These are phyloP conservation scores for Euclidium syriacum DNA, from an alignment of 345 rosid genomes.

Conservation along the genomic window DNA sequence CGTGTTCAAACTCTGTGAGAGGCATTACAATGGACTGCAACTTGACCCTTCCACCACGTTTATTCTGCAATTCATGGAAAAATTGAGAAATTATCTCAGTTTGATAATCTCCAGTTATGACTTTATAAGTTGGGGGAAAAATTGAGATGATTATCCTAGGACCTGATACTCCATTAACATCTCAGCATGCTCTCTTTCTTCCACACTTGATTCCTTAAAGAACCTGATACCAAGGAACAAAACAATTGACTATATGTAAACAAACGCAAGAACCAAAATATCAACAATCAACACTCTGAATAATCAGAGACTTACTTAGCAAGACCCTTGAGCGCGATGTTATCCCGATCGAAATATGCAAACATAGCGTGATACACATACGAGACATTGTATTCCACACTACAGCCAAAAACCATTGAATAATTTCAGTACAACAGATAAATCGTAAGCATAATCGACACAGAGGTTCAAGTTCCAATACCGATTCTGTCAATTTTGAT, in stretches of 20 bases:
- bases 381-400: conserved; percentile 92
- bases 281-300: background rate
- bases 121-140: background rate
- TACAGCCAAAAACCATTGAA: conserved; percentile 17
- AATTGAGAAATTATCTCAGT: background rate
- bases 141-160: background rate
- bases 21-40: conserved; percentile 68
- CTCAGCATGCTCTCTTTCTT: conserved; percentile 96
- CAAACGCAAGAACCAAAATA: background rate
- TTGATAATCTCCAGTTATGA: background rate
- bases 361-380: conserved; percentile 89
- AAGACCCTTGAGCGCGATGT: conserved; percentile 81
- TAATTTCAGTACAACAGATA: background rate
- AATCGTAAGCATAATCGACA: background rate
- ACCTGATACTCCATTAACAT: conserved; percentile 94
- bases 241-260: background rate
- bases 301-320: conserved; percentile 58
- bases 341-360: conserved; percentile 89
- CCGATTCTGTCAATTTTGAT: background rate
- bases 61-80: conserved; percentile 48
- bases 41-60: conserved; percentile 85
- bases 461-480: background rate
- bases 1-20: conserved; percentile 74
- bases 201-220: conserved; percentile 86
- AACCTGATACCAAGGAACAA: conserved; percentile 41